Percentiles rank a stretch among this genome's conserved stretches.
phyloP scores from a whole-genome alignment of 371 early-diverging fungal genomes.

The Lichtheimia ramosa region DNA sequence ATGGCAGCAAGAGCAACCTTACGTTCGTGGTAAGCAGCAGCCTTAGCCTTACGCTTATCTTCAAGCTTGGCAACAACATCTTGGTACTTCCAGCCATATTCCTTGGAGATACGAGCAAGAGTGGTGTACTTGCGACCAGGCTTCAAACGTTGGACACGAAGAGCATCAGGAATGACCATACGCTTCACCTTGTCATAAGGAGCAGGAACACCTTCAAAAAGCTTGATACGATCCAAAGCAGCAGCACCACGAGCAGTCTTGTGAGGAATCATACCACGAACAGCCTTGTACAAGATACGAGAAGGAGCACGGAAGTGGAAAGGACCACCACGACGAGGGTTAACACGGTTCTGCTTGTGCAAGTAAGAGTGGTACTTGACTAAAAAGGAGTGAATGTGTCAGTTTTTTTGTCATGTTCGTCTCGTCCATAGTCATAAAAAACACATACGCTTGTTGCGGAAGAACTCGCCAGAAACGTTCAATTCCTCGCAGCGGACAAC shows the following conservation, averaged over 20 bases:
- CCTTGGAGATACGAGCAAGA: constrained; percentile 88
- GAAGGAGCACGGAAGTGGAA: constrained; percentile 99
- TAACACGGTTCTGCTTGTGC: constrained; percentile 98
- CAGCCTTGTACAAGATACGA: constrained; percentile 95
- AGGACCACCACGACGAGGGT: constrained; percentile 93
- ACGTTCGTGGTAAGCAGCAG: constrained; percentile 88
- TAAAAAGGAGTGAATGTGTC: constrained; percentile 19
- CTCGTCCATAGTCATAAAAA: not conserved
- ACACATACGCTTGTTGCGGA: constrained; percentile 94
- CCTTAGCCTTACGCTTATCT: constrained; percentile 95
- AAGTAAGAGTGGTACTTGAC: constrained; percentile 96
- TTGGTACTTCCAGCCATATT: constrained; percentile 99
- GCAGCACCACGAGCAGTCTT: constrained; percentile 97
- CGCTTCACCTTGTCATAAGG: constrained; percentile 96
- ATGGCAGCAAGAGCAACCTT: constrained; percentile 54
- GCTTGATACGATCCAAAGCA: constrained; percentile 95
- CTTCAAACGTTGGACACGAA: constrained; percentile 93
- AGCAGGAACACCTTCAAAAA: constrained; percentile 98
- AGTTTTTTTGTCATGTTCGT: not conserved
- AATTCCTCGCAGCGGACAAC: constrained; percentile 98
- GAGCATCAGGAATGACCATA: constrained; percentile 95
- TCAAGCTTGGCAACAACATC: constrained; percentile 93
- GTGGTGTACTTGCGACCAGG: constrained; percentile 97
- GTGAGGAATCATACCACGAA: constrained; percentile 99
- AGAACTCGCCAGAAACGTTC: constrained; percentile 97